phyloP scores from a whole-genome alignment of 108 stramenopile species.

The Skeletonema tropicum region DNA sequence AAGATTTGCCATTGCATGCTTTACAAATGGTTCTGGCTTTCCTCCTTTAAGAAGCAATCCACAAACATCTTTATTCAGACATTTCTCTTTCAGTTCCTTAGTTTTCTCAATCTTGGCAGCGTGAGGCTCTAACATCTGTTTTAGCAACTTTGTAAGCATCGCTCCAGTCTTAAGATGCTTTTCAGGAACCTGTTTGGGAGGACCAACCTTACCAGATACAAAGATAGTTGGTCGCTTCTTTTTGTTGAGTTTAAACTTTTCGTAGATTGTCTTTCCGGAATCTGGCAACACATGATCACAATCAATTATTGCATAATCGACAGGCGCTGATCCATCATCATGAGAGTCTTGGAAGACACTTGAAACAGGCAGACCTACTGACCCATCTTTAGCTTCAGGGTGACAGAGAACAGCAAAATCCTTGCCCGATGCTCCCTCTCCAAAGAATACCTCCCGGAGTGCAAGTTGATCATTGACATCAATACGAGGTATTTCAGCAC shows the following conservation, averaged over 20 bases:
- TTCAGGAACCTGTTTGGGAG: slow-evolving; percentile 80
- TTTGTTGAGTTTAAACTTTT: slow-evolving; percentile 77
- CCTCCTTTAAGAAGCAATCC: slow-evolving; percentile 79
- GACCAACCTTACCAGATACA: slow-evolving; percentile 73
- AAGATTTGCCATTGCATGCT: slow-evolving; percentile 80
- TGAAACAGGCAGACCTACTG: slow-evolving; percentile 56
- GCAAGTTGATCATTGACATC: slow-evolving; percentile 73
- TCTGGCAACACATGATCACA: slow-evolving; percentile 68
- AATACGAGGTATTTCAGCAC: slow-evolving; percentile 64
- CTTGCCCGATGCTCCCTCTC: slow-evolving; percentile 63
- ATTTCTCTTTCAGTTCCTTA: slow-evolving; percentile 81
- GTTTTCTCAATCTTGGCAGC: slow-evolving; percentile 90
- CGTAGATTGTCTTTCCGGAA: slow-evolving; percentile 74
- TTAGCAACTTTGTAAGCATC: slow-evolving; percentile 78
- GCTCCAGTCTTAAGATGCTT: slow-evolving; percentile 83
- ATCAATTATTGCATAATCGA: slow-evolving; percentile 77
- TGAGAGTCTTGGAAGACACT: slow-evolving; percentile 81
- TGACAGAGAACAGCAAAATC: slow-evolving; percentile 84
- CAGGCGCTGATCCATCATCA: slow-evolving; percentile 65
- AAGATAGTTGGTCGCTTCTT: slow-evolving; percentile 80
- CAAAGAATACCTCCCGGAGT: slow-evolving; percentile 83
- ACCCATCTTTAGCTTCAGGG: slow-evolving; percentile 42
- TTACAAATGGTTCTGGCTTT: slow-evolving; percentile 73
- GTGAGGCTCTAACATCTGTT: slow-evolving; percentile 72
- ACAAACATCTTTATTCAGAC: slow-evolving; percentile 80